These are phyloP conservation scores for Penicillium sp. DNA, from an alignment of 2,329 filamentous ascomycete genomes.

Conservation along the genomic window DNA sequence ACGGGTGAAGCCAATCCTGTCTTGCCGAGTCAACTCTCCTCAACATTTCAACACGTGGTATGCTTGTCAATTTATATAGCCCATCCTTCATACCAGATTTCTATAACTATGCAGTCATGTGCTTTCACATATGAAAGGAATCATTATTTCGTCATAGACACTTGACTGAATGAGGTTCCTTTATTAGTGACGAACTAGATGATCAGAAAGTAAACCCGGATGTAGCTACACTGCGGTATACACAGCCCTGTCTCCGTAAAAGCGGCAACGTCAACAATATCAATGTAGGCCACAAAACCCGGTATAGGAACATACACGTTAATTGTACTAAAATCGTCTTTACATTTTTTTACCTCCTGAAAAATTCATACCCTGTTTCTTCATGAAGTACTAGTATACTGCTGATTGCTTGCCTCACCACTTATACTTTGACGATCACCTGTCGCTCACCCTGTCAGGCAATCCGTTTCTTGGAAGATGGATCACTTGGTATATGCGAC, in stretches of 20 bases:
- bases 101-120: not conserved
- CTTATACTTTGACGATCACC: slow-evolving; percentile 8
- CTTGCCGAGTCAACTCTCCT: not conserved
- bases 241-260: not conserved
- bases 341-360: not conserved
- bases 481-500: not conserved
- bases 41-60: not conserved
- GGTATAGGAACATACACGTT: not conserved
- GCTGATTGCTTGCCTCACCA: slow-evolving; percentile 5
- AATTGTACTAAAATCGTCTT: not conserved
- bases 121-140: not conserved
- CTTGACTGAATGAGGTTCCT: too few relatives aligned
- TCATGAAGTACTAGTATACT: not conserved
- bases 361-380: slow-evolving; percentile 14
- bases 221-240: too few relatives aligned
- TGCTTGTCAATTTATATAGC: not conserved
- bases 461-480: not conserved
- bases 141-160: not conserved
- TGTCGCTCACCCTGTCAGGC: slow-evolving; percentile 4
- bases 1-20: not conserved
- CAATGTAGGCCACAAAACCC: not conserved
- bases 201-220: not conserved
- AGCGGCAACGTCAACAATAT: not conserved
- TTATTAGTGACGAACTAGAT: not conserved
- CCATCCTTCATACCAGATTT: not conserved